These are phyloP conservation scores for Plasmodium fragile DNA, from an alignment of 169 alveolate species.

Conservation along the genomic window DNA sequence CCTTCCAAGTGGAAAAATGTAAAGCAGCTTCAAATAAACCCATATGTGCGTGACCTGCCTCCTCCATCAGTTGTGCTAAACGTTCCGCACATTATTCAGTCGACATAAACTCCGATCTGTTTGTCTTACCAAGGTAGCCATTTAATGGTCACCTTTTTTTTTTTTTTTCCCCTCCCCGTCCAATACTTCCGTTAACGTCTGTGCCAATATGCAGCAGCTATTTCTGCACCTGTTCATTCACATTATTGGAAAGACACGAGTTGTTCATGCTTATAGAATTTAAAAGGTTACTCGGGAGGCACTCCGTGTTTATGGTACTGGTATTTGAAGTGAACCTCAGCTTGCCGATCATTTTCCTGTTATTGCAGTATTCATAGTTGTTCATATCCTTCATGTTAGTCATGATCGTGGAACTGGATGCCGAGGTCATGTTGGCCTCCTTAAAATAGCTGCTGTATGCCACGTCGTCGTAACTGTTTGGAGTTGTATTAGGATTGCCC, in stretches of 20 bases:
- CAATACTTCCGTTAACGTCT: background rate
- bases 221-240: constrained; percentile 19
- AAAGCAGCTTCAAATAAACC: background rate
- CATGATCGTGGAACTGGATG: background rate
- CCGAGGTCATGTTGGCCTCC: background rate
- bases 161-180: background rate
- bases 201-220: background rate
- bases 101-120: background rate
- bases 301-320: constrained; percentile 53
- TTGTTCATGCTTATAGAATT: constrained; percentile 45
- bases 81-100: background rate
- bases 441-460: background rate
- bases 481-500: background rate
- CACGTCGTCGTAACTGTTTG: constrained; percentile 10
- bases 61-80: background rate
- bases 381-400: constrained; percentile 3
- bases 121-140: background rate
- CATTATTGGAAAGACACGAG: constrained; percentile 17
- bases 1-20: background rate
- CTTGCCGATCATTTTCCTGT: constrained; percentile 36
- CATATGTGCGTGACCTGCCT: background rate
- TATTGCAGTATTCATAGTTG: constrained; percentile 24
- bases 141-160: background rate
- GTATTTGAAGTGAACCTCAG: constrained; percentile 59
- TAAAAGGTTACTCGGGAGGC: constrained; percentile 31